Conservation (phyloP, 2,329 filamentous ascomycete species). For the Aspergillus flavus region DNA sequence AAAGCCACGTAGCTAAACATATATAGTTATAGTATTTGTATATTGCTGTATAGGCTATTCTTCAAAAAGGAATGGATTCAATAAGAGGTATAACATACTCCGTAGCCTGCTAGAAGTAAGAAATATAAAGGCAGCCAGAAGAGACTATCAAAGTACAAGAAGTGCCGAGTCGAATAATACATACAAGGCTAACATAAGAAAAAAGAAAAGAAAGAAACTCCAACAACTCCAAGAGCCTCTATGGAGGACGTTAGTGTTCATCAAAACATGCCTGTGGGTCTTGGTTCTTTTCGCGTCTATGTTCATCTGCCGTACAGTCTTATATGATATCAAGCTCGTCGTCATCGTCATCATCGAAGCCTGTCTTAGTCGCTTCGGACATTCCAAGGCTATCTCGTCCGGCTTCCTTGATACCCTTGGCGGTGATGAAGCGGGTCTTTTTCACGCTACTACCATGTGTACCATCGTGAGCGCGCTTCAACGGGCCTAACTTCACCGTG, state of each 20-base stretch:
- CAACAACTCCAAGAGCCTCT: not conserved
- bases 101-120: constrained; percentile 17
- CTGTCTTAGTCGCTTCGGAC: constrained; percentile 41
- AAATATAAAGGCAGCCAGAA: not conserved
- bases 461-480: constrained; percentile 42
- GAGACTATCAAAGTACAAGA: constrained; percentile 3
- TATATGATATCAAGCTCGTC: constrained; percentile 54
- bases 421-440: constrained; percentile 79
- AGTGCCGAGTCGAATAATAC: constrained; percentile 2
- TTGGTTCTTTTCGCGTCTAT: not conserved
- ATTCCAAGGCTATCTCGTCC: constrained; percentile 70
- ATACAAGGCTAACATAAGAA: constrained; percentile 2
- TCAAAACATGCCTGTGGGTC: not conserved
- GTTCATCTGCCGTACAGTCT: not conserved
- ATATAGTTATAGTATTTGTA: not conserved
- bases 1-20: not conserved
- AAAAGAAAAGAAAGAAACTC: constrained; percentile 7
- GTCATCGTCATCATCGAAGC: constrained; percentile 57
- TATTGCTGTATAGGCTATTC: not conserved
- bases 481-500: constrained; percentile 43
- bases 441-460: constrained; percentile 47
- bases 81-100: constrained; percentile 7
- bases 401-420: constrained; percentile 75
- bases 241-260: constrained; percentile 6
- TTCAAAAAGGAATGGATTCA: not conserved